Percentiles rank a stretch among this genome's conserved stretches.
These are phyloP conservation scores for Cornus controversa DNA, from an alignment of 148 eudicot genomes.

Conservation along the genomic window DNA sequence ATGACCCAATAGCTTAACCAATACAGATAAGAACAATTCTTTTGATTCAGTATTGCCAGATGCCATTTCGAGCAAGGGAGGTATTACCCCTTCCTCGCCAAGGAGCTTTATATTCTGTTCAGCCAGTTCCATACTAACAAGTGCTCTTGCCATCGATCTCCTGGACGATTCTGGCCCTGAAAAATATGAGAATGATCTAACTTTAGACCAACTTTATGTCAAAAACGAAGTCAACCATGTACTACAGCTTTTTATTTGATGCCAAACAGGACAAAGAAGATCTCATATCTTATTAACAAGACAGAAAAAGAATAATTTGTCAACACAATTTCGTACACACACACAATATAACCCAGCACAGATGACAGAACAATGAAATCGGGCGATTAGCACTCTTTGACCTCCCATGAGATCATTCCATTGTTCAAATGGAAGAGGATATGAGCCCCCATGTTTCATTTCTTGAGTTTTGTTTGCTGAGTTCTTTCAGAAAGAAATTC, in stretches of 20 bases:
- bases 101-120: slow-evolving; percentile 30
- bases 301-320: neutral
- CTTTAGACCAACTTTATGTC: neutral
- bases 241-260: neutral
- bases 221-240: neutral
- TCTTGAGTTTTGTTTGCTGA: too few relatives aligned
- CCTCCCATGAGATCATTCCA: neutral
- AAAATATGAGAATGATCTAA: neutral
- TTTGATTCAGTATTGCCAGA: slow-evolving; percentile 37
- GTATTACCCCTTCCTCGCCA: slow-evolving; percentile 36
- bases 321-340: neutral
- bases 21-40: slow-evolving; percentile 31
- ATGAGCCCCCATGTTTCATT: neutral
- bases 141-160: slow-evolving; percentile 33
- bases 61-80: slow-evolving; percentile 41
- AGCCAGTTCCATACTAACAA: slow-evolving; percentile 27
- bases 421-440: neutral
- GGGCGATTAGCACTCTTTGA: too few relatives aligned
- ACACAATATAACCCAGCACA: neutral
- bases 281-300: neutral
- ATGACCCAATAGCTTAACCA: slow-evolving; percentile 29
- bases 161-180: slow-evolving; percentile 34
- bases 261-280: neutral
- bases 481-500: too few relatives aligned
- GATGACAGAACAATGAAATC: too few relatives aligned